These are phyloP conservation scores for Fagopyrum tataricum DNA, from an alignment of 148 eudicot species.

Conservation along the genomic window DNA sequence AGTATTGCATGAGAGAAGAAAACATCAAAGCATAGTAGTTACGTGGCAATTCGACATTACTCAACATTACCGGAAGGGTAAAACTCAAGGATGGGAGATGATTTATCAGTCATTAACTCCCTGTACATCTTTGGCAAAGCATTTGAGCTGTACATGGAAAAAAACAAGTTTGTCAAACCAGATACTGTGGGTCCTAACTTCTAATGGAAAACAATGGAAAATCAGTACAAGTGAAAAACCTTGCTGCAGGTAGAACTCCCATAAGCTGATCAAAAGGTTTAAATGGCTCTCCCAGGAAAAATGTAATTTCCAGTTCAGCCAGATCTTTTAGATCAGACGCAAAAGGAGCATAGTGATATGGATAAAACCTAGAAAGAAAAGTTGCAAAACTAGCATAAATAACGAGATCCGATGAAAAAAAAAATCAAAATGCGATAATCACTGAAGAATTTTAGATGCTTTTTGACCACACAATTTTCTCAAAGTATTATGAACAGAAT, in stretches of 20 bases:
- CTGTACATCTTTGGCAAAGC: constrained; percentile 90
- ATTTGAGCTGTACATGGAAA: constrained; percentile 43
- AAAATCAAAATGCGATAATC: neutral
- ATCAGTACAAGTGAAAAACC: constrained; percentile 30
- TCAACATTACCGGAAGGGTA: constrained; percentile 69
- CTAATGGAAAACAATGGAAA: neutral
- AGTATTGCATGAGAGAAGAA: constrained; percentile 9
- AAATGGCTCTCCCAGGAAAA: constrained; percentile 93
- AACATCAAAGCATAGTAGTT: neutral
- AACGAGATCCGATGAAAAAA: neutral
- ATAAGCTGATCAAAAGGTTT: constrained; percentile 97
- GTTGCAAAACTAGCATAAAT: constrained; percentile 7
- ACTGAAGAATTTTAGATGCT: neutral
- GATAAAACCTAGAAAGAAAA: constrained; percentile 65
- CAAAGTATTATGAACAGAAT: neutral
- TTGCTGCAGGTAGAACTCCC: constrained; percentile 94
- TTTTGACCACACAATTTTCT: neutral
- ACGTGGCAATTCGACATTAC: neutral
- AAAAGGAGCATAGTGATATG: constrained; percentile 98
- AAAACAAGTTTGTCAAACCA: constrained; percentile 2
- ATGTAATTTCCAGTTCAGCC: constrained; percentile 80
- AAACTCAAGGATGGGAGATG: constrained; percentile 73
- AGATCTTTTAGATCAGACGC: constrained; percentile 91
- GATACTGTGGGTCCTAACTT: neutral
- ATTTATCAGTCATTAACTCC: constrained; percentile 77